Percentiles rank a stretch among this genome's conserved stretches.
Evolutionary conservation across 306 rosid species (phyloP).

Genomic region (Pyrus bretschneideri): DNA sequence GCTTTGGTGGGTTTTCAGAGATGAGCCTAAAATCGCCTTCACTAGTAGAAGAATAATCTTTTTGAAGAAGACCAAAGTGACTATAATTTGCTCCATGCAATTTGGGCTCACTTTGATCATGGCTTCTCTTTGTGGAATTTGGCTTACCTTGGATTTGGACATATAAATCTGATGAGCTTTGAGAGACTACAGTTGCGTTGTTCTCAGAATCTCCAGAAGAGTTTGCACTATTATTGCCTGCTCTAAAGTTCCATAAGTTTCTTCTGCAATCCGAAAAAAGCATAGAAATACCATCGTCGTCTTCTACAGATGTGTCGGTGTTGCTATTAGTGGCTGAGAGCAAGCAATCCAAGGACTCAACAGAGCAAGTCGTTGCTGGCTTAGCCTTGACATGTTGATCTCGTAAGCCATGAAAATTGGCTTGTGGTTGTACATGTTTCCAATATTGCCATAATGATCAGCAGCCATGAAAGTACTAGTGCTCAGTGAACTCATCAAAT

Average conservation of each 20-base stretch:
- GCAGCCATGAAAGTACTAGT: slow-evolving; percentile 19
- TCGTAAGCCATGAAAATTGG: neutral
- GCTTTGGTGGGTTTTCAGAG: slow-evolving; percentile 36
- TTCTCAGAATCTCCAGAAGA: slow-evolving; percentile 51
- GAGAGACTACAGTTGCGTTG: slow-evolving; percentile 29
- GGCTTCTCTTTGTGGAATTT: slow-evolving; percentile 37
- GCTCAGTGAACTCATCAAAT: slow-evolving; percentile 4
- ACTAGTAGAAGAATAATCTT: slow-evolving; percentile 14
- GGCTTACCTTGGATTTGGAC: neutral
- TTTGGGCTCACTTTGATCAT: slow-evolving; percentile 19
- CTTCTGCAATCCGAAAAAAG: slow-evolving; percentile 39
- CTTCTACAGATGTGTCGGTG: slow-evolving; percentile 24
- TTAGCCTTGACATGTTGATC: slow-evolving; percentile 11
- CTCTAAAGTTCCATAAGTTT: slow-evolving; percentile 49
- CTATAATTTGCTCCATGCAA: slow-evolving; percentile 3
- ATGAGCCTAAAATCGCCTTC: slow-evolving; percentile 45
- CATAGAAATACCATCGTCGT: slow-evolving; percentile 51
- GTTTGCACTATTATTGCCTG: slow-evolving; percentile 20
- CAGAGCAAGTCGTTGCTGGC: slow-evolving; percentile 20
- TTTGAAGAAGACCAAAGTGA: slow-evolving; percentile 34
- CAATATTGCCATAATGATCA: slow-evolving; percentile 20
- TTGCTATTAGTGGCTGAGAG: slow-evolving; percentile 45
- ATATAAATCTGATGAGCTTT: slow-evolving; percentile 29
- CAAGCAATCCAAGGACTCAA: slow-evolving; percentile 48
- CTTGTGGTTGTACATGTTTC: slow-evolving; percentile 17